These are phyloP conservation scores for Thymus quinquecostatus DNA, from an alignment of 257 asterid genomes.

Conservation along the genomic window DNA sequence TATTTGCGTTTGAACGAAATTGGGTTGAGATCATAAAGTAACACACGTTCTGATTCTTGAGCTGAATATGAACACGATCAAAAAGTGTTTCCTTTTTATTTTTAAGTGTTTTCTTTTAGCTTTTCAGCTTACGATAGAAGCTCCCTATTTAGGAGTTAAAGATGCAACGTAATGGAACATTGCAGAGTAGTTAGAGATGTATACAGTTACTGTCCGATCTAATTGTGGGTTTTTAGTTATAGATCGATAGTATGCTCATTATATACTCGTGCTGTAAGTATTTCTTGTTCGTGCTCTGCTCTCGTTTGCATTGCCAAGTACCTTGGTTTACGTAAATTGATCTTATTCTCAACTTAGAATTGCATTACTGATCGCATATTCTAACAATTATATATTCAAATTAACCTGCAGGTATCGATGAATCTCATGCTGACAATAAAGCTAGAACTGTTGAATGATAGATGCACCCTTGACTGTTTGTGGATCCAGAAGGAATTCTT, in stretches of 20 bases:
- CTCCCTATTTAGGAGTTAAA: too few species aligned
- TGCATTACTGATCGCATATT: not conserved
- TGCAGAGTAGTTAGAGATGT: not conserved
- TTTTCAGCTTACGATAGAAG: too few species aligned
- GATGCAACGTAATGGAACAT: not conserved
- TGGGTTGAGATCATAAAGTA: not conserved
- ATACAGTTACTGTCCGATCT: not conserved
- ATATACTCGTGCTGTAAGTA: too few species aligned
- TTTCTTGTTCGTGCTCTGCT: not conserved
- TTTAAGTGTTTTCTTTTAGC: too few species aligned
- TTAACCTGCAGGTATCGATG: conserved; percentile 36
- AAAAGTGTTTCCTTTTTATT: not conserved
- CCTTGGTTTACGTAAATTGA: not conserved
- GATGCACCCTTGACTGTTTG: conserved; percentile 20
- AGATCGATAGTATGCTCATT: not conserved
- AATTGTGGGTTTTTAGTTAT: not conserved
- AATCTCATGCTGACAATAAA: conserved; percentile 30
- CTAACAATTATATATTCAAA: not conserved
- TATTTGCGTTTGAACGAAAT: not conserved
- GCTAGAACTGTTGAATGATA: conserved; percentile 20
- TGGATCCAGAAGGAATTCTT: conserved; percentile 21
- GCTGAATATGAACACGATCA: not conserved
- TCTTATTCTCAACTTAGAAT: not conserved
- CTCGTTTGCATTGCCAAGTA: not conserved
- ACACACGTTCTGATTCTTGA: not conserved